Conservation (phyloP, 2,329 filamentous ascomycete genomes). For the Sphaerulina populicola region DNA sequence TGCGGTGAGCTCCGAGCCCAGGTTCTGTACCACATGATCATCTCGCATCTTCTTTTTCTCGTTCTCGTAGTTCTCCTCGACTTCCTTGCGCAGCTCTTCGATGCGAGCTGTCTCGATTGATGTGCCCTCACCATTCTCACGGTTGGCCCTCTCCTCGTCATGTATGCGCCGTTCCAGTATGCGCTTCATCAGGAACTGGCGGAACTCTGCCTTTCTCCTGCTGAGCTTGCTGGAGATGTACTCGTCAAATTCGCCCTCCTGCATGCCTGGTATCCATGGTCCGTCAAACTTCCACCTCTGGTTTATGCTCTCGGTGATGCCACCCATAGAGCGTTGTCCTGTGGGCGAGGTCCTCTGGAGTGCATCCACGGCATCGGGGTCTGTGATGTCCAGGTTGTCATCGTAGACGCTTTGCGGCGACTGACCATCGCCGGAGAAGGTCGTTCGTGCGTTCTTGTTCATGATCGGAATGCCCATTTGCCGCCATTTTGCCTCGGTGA, state of each 20-base stretch:
- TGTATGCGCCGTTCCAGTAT: conserved; percentile 21
- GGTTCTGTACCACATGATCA: conserved; percentile 40
- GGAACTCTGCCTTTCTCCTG: conserved; percentile 30
- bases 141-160: conserved; percentile 16
- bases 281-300: conserved; percentile 51
- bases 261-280: conserved; percentile 51
- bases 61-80: conserved; percentile 27
- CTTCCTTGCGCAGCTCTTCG: conserved; percentile 13
- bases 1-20: conserved; percentile 46
- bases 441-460: conserved; percentile 33
- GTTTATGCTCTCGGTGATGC: conserved; percentile 8
- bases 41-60: conserved; percentile 36
- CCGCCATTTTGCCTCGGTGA: conserved; percentile 77
- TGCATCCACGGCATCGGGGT: conserved; percentile 15
- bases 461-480: conserved; percentile 68
- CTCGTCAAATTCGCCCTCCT: conserved; percentile 46
- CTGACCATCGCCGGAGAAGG: conserved; percentile 11
- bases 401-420: conserved; percentile 35
- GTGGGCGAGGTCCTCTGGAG: background rate
- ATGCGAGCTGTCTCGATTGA: conserved; percentile 11
- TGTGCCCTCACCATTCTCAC: conserved; percentile 14
- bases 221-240: conserved; percentile 40
- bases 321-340: background rate
- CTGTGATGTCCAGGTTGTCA: conserved; percentile 39
- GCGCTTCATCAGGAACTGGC: conserved; percentile 24